Percentiles rank a stretch among this genome's conserved stretches.
These are phyloP conservation scores for Trichophyton simii DNA, from an alignment of 2,329 filamentous ascomycete genomes.

Conservation along the genomic window DNA sequence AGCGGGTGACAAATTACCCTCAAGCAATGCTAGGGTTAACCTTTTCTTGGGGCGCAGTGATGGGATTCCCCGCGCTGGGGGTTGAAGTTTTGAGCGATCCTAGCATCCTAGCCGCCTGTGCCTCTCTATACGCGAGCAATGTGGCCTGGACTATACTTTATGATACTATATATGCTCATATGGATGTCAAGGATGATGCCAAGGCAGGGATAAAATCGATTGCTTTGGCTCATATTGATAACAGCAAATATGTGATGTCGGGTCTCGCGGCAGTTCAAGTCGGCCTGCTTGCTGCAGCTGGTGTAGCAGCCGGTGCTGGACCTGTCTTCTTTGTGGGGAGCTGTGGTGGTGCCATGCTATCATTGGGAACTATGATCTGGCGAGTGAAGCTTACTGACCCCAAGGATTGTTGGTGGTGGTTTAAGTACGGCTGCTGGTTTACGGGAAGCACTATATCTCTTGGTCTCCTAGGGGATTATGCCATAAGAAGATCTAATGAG, in stretches of 20 bases:
- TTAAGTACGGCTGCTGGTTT: conserved; percentile 49
- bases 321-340: conserved; percentile 47
- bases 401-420: conserved; percentile 53
- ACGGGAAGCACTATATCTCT: conserved; percentile 48
- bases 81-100: conserved; percentile 32
- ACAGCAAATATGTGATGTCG: conserved; percentile 34
- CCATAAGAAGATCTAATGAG: conserved; percentile 15
- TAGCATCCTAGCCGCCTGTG: conserved; percentile 26
- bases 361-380: conserved; percentile 48
- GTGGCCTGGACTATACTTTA: conserved; percentile 39
- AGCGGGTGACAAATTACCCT: conserved; percentile 42
- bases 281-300: conserved; percentile 32
- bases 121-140: conserved; percentile 36
- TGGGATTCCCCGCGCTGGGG: conserved; percentile 36
- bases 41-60: conserved; percentile 41
- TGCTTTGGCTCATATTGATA: conserved; percentile 37
- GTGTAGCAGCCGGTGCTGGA: conserved; percentile 41
- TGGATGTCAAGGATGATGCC: conserved; percentile 40
- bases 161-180: conserved; percentile 42
- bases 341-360: conserved; percentile 44
- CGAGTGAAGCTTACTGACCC: conserved; percentile 46
- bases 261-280: conserved; percentile 32
- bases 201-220: conserved; percentile 41
- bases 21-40: conserved; percentile 40
- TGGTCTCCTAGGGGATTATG: conserved; percentile 45